Base-by-base conservation (phyloP, 2,329 filamentous ascomycete genomes). In the Didymella lethalis region DNA sequence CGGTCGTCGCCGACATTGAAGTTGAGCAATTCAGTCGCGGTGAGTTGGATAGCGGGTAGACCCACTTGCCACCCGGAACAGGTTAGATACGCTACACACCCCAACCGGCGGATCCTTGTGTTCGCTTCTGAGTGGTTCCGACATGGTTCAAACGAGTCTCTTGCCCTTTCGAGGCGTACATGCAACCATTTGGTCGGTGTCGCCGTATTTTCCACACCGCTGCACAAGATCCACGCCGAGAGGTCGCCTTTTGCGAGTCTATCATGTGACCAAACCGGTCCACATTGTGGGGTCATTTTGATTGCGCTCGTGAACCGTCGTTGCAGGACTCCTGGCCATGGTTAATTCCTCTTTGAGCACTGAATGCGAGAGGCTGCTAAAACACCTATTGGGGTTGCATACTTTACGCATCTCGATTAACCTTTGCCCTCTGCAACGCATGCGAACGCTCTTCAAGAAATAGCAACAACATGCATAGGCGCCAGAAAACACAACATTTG, bases 171-270 rank as follows among this genome's bases (percentile, higher is more conserved):
- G 10, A 57, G 65, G 46, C 7, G 25, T n/a, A 44, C 50, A 58
- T 45, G 43, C 58, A 51, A 67, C 60, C 64, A 54, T 38, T 50
- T 43, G 26, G 40, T 65, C 66, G 68, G 66, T 48, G 54, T 54
- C 57, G 49, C 56, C 59, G 59, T 54, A 34, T 44, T 47, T 57
- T 64, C 47, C 63, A 65, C 67, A 70, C 67, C 67, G 67, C 67
- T 62, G 61, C 56, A 57, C 54, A 49, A 60, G 59, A 61, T 64
- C 57, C 54, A 49, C 50, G 48, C 51, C 58, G 32, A 55, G 47
- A 38, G 56, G 49, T 48, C 40, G 53, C 52, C 20, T 47, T 51
- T 18, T 57, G 64, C 63, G 54, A 64, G 45, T 23, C n/a, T 48
- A 50, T 67, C 64, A 70, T 62, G 64, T 68, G 62, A 66, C 47